phyloP scores from a whole-genome alignment of 1,284 basidiomycete genomes.

The Chiua sp. region DNA sequence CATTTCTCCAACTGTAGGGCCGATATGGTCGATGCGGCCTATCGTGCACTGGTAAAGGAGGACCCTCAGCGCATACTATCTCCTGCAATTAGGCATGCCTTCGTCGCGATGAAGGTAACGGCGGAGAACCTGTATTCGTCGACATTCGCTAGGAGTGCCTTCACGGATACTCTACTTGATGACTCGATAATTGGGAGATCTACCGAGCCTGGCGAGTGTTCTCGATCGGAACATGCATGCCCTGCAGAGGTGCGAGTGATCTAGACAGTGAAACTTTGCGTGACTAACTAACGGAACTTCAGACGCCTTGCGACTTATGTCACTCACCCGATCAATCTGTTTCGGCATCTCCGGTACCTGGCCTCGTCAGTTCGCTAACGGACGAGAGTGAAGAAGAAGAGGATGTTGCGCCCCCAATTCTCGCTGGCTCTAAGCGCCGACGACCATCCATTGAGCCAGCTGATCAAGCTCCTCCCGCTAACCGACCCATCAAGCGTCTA shows the following conservation, averaged over 20 bases:
- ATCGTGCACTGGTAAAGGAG: conserved; percentile 42
- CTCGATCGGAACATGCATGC: background rate
- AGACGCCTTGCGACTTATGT: conserved; percentile 12
- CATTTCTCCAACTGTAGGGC: conserved; percentile 44
- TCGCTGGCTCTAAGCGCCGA: conserved; percentile 31
- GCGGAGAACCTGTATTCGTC: conserved; percentile 41
- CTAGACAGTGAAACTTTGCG: background rate
- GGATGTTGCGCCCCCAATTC: conserved; percentile 9
- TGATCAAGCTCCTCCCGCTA: background rate
- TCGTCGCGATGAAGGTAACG: conserved; percentile 40
- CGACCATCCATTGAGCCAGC: conserved; percentile 10
- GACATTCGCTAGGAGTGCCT: conserved; percentile 29
- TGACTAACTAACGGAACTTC: background rate
- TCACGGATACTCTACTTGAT: conserved; percentile 34
- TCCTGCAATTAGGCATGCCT: conserved; percentile 34
- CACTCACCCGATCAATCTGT: conserved; percentile 16
- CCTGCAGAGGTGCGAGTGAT: conserved; percentile 7
- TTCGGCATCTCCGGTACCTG: conserved; percentile 3
- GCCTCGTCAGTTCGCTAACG: conserved; percentile 1
- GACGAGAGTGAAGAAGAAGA: conserved; percentile 19
- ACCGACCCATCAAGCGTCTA: conserved; percentile 29
- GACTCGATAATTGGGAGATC: conserved; percentile 24
- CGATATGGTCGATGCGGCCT: conserved; percentile 47
- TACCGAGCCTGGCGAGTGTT: no score
- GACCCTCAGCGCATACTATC: conserved; percentile 29